Percentiles rank a stretch among this genome's conserved stretches.
These are phyloP conservation scores for Hypoxylon lienhwacheense DNA, from an alignment of 495 filamentous ascomycete genomes.

Conservation along the genomic window DNA sequence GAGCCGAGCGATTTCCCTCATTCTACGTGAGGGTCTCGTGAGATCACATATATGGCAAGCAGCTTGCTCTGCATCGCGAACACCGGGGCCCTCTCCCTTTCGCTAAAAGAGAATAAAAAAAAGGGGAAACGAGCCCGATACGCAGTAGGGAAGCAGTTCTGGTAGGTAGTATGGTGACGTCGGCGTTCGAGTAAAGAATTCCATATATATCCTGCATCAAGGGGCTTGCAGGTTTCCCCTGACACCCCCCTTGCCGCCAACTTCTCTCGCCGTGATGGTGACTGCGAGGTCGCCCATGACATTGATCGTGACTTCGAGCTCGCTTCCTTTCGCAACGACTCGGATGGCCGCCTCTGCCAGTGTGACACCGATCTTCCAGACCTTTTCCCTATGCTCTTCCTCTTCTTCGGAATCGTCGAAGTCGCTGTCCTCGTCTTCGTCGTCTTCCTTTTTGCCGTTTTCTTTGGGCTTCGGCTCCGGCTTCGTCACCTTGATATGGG, in stretches of 20 bases:
- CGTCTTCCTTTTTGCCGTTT: conserved; percentile 60
- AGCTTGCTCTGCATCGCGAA: too few species aligned
- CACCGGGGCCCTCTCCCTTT: too few species aligned
- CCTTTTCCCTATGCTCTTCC: conserved; percentile 82
- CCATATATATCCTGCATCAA: conserved; percentile 13
- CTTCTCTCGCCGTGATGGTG: conserved; percentile 78
- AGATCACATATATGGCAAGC: too few species aligned
- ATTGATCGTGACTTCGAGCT: conserved; percentile 91
- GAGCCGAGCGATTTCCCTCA: too few species aligned
- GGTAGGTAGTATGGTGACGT: neutral
- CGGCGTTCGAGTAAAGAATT: too few species aligned
- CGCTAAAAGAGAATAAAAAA: too few species aligned
- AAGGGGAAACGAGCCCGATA: too few species aligned
- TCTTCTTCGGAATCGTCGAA: conserved; percentile 80
- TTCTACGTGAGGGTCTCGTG: too few species aligned
- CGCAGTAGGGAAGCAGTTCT: too few species aligned
- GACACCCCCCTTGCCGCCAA: conserved; percentile 82
- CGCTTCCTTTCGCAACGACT: conserved; percentile 81
- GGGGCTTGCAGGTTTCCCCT: conserved; percentile 61
- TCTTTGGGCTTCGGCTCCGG: conserved; percentile 74
- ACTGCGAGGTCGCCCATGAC: conserved; percentile 75
- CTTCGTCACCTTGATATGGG: conserved; percentile 88
- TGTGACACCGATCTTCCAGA: conserved; percentile 85
- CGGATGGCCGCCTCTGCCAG: conserved; percentile 85
- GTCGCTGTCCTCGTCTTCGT: conserved; percentile 69